Percentiles rank a stretch among this genome's conserved stretches.
Evolutionary conservation across 2,329 filamentous ascomycete species (phyloP).

Genomic region (Alternaria ethzedia): DNA sequence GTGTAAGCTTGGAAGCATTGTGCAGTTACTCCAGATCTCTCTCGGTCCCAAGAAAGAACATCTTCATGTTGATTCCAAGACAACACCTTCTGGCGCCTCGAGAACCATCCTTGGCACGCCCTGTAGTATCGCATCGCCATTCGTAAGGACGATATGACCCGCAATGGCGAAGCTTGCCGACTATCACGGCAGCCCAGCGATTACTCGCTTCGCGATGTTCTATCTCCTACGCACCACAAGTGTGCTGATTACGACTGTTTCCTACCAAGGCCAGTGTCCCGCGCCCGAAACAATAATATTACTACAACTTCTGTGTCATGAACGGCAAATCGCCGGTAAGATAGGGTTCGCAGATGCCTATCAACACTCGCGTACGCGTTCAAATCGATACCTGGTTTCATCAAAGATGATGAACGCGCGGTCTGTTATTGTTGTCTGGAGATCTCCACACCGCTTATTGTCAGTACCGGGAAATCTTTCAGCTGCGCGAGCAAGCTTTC

Average conservation of each 20-base stretch:
- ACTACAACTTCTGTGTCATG: background rate
- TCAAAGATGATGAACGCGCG: slow-evolving; percentile 52
- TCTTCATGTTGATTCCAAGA: background rate
- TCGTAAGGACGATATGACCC: background rate
- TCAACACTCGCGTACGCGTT: slow-evolving; percentile 25
- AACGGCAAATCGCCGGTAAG: background rate
- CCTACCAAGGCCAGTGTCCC: background rate
- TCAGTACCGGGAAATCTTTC: slow-evolving; percentile 25
- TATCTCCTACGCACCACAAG: background rate
- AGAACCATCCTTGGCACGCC: background rate
- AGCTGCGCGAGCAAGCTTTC: slow-evolving; percentile 28
- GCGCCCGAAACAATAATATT: background rate
- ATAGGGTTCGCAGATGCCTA: slow-evolving; percentile 9
- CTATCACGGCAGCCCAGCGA: background rate
- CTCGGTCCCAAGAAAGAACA: background rate
- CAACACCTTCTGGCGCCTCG: background rate
- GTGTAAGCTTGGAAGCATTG: background rate
- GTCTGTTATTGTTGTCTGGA: slow-evolving; percentile 56
- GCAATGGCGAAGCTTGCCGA: background rate
- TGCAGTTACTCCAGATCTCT: background rate
- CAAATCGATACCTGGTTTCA: slow-evolving; percentile 44
- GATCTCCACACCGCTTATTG: slow-evolving; percentile 42
- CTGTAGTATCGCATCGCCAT: background rate
- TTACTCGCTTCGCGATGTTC: background rate
- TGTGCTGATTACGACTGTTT: background rate